These are phyloP conservation scores for Penicillium riverlandense DNA, from an alignment of 495 filamentous ascomycete genomes.

Conservation along the genomic window DNA sequence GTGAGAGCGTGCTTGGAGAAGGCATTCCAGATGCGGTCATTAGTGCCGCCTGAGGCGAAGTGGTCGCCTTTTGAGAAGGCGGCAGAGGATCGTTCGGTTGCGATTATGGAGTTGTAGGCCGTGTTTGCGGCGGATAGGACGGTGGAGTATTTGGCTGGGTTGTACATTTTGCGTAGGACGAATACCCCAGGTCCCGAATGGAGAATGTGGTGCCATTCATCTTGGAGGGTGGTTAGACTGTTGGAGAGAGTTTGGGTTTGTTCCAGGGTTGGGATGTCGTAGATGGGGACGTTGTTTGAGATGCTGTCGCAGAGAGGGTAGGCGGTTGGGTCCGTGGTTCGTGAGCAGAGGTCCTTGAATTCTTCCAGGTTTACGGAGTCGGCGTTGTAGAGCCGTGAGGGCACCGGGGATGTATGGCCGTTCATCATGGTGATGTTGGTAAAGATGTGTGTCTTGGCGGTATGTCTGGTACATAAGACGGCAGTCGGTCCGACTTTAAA, in stretches of 20 bases:
- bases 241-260: background rate
- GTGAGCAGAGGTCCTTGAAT: conserved; percentile 37
- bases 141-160: conserved; percentile 10
- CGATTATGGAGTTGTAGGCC: conserved; percentile 40
- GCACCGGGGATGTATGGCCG: conserved; percentile 4
- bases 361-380: conserved; percentile 20
- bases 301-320: conserved; percentile 39
- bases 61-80: conserved; percentile 41
- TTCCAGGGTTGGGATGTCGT: conserved; percentile 29
- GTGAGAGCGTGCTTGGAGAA: conserved; percentile 46
- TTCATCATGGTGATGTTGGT: conserved; percentile 3
- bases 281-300: conserved; percentile 45
- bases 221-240: conserved; percentile 24
- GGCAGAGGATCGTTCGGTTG: conserved; percentile 16
- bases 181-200: conserved; percentile 45
- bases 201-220: conserved; percentile 51
- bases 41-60: conserved; percentile 39
- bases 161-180: conserved; percentile 41
- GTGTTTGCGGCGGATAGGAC: conserved; percentile 33
- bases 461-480: background rate
- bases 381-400: conserved; percentile 17
- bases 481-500: background rate
- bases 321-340: conserved; percentile 17
- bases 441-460: background rate
- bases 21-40: conserved; percentile 52